Evolutionary conservation across 768 basidiomycete species (phyloP), one percentile per base, ranked within the genome.

Genomic region (Leccinum obscurum): DNA sequence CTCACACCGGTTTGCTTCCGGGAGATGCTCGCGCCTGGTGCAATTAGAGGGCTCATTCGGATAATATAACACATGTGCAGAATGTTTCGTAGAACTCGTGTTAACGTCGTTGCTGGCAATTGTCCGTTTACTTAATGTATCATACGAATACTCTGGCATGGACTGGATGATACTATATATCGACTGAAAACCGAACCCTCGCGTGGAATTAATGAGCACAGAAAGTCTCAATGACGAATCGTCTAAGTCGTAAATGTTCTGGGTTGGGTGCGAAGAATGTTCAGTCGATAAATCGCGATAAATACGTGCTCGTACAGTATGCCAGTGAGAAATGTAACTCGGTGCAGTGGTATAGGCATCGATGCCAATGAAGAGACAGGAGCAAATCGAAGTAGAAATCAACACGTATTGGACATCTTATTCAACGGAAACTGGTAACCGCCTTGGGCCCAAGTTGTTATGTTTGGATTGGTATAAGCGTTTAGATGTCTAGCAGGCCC

Each of bases 361-460:
- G 34, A 32, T 57, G 53, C 56, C 58, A 35, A 58, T 24, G 48
- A 55, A 32, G 53, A 55, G 61, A 60, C 35, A 41, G 54, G 54
- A 61, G 54, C 32, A 57, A 20, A 41, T 58, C 22, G 41, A 54
- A 61, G 58, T 34, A 56, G 44, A 22, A 41, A 58, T 67, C 56
- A 74, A 60, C 66, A 68, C 17, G 66, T 62, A 41, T 56, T 65
- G 55, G 62, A 61, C 70, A 71, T 28, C 53, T 44, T 78, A 70
- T 94, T 95, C 44, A 85, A 77, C 17, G 95, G 95, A 75, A 89
- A 90, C 0, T 76, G 76, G 68, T 90, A 84, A 46, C 90, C 90
- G 1, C 87, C 93, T 64, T 84, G 80, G 3, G 77, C 80, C 94
- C 95, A 96, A 52, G 89, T 90, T 30, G 95, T 95, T 49, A 92